Evolutionary conservation across 345 rosid species (phyloP), one percentile per base, ranked within the genome.

Genomic region (Euphorbia tirucalli): DNA sequence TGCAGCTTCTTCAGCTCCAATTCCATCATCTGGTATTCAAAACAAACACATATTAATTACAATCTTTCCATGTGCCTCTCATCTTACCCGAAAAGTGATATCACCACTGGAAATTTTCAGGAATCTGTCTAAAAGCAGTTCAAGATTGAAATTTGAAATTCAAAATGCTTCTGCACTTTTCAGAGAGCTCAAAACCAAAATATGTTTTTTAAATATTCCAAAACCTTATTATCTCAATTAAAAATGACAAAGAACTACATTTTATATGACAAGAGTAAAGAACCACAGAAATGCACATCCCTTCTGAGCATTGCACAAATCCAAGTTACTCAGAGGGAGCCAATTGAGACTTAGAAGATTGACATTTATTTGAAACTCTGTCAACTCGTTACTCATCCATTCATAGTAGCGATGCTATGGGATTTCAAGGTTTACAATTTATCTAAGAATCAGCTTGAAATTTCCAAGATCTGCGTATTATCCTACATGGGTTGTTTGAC

Each of bases 1-100:
- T 79, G 61, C 78, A 92, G 54, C 82, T 81, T 90, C 88, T 88
- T 89, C 80, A 95, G 82, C 84, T 92, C 97, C 31, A 88, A 59
- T 75, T 90, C 96, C 93, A 95, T 89, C 15, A 49, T 78, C 99
- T 95, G 84, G 31, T 21, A 75, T 79, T 70, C 22, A 66, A 70
- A 61, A 83, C 19, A 11, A 41, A 7, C 0, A 32, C 52, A 35
- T 35, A 28, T 28, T 46, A 24, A 11, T 49, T 61, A 77, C 32
- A 37, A 61, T 55, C 37, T 44, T 66, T 27, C 46, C 44, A 27
- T 63, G 48, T 41, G 43, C 44, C 55, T 16, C 31, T 66, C 46
- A 24, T 72, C 25, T 24, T 14, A 49, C 25, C 24, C 14, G 11
- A 22, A 41, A 66, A 25, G 28, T 19, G 62, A 58, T 58, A 56